Percentiles rank a stretch among this genome's conserved stretches.
Conservation (phyloP, 2,329 filamentous ascomycete species). For the Sporothrix schenckii region DNA sequence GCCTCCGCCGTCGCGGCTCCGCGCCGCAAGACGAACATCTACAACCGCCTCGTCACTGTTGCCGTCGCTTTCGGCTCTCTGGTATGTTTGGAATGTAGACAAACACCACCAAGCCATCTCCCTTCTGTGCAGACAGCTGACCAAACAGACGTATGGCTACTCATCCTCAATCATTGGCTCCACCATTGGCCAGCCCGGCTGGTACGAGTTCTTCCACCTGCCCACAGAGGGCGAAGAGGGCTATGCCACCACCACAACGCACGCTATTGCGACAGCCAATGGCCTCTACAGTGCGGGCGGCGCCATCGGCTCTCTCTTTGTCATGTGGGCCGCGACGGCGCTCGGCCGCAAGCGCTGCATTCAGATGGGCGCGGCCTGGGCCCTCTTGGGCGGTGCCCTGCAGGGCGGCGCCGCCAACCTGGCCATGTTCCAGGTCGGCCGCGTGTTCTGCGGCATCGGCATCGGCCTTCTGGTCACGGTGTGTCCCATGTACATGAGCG, state of each 20-base stretch:
- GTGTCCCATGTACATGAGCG: constrained; percentile 51
- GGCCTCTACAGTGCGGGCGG: constrained; percentile 46
- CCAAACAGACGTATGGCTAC: constrained; percentile 53
- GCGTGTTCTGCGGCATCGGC: constrained; percentile 48
- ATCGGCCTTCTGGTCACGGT: constrained; percentile 50
- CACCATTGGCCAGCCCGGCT: constrained; percentile 57
- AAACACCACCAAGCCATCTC: too few species aligned
- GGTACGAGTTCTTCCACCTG: constrained; percentile 54
- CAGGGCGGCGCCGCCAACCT: constrained; percentile 52
- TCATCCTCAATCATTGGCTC: constrained; percentile 54
- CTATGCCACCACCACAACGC: constrained; percentile 51
- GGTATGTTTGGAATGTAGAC: constrained; percentile 36
- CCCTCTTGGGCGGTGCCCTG: constrained; percentile 51
- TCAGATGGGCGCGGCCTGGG: constrained; percentile 50
- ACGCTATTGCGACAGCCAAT: constrained; percentile 49
- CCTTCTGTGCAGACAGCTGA: not conserved
- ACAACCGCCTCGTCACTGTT: constrained; percentile 45
- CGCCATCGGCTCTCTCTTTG: constrained; percentile 51
- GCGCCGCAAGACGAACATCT: constrained; percentile 36
- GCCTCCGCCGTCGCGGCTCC: not conserved
- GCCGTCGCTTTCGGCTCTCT: constrained; percentile 44
- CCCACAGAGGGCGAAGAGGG: constrained; percentile 49
- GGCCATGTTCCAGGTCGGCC: constrained; percentile 50
- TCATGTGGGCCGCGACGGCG: constrained; percentile 54
- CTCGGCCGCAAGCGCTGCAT: constrained; percentile 52